A percentile compares a stretch with the other conserved stretches of the same genome.
These are phyloP conservation scores for Fraxinus nigra DNA, from an alignment of 305 asterid genomes.

Conservation along the genomic window DNA sequence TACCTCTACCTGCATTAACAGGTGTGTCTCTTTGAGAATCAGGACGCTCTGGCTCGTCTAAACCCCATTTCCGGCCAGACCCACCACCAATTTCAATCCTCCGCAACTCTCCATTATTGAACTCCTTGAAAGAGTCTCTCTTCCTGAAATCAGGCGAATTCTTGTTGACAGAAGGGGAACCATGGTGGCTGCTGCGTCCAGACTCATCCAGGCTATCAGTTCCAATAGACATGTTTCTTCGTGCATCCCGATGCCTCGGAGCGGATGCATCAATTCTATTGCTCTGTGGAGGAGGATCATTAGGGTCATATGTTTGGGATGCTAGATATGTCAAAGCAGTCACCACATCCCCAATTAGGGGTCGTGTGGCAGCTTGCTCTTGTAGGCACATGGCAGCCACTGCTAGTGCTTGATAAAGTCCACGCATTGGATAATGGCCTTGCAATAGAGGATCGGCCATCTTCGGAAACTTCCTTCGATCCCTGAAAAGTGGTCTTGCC, in stretches of 20 bases:
- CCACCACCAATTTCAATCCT: slow-evolving; percentile 62
- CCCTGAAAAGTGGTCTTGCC: slow-evolving; percentile 96
- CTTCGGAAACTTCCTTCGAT: slow-evolving; percentile 73
- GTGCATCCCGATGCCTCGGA: slow-evolving; percentile 57
- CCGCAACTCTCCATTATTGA: slow-evolving; percentile 44
- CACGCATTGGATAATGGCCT: slow-evolving; percentile 81
- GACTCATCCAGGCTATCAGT: slow-evolving; percentile 41
- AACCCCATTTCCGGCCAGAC: slow-evolving; percentile 69
- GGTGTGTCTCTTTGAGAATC: slow-evolving; percentile 67
- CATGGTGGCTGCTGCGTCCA: slow-evolving; percentile 38
- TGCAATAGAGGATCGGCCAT: slow-evolving; percentile 88
- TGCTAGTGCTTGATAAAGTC: slow-evolving; percentile 87
- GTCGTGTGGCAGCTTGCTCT: slow-evolving; percentile 92
- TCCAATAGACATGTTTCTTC: slow-evolving; percentile 48
- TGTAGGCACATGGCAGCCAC: slow-evolving; percentile 98
- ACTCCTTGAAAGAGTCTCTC: slow-evolving; percentile 48
- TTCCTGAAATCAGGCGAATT: slow-evolving; percentile 68
- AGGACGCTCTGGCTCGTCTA: slow-evolving; percentile 54
- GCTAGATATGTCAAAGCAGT: slow-evolving; percentile 81
- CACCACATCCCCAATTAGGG: slow-evolving; percentile 89
- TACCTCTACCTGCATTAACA: slow-evolving; percentile 51
- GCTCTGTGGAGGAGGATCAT: slow-evolving; percentile 38
- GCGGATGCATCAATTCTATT: slow-evolving; percentile 59
- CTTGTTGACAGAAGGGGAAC: slow-evolving; percentile 63
- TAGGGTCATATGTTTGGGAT: slow-evolving; percentile 73